These are phyloP conservation scores for Trapa bicornis DNA, from an alignment of 345 rosid species.

Conservation along the genomic window DNA sequence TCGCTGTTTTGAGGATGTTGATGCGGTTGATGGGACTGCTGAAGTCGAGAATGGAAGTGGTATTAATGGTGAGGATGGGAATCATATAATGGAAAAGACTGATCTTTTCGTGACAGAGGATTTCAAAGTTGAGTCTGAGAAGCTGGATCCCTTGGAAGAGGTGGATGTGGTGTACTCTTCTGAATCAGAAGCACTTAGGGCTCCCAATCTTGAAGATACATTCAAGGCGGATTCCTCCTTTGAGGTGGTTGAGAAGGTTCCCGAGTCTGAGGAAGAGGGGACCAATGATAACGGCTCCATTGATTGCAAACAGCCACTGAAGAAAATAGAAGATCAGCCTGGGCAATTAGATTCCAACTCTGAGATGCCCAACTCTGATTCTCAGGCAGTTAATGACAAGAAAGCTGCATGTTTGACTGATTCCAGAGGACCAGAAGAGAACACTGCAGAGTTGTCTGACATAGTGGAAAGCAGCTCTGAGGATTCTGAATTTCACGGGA, in stretches of 20 bases:
- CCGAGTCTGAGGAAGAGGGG: neutral
- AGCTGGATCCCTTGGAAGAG: neutral
- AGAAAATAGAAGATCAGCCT: neutral
- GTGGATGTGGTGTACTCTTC: neutral
- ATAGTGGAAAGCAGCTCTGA: neutral
- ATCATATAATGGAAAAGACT: neutral
- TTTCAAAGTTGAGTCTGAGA: neutral
- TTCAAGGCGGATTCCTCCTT: neutral
- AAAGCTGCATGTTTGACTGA: neutral
- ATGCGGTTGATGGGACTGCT: slow-evolving; percentile 1
- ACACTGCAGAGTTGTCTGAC: neutral
- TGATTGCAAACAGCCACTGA: neutral
- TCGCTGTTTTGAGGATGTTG: slow-evolving; percentile 7
- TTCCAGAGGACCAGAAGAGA: neutral
- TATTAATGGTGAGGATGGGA: slow-evolving; percentile 6
- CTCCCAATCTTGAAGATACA: neutral
- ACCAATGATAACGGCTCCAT: neutral
- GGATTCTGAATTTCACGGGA: neutral
- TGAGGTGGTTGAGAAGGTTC: neutral
- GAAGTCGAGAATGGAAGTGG: slow-evolving; percentile 3
- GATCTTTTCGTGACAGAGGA: neutral
- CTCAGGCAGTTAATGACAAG: neutral
- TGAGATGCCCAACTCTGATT: neutral
- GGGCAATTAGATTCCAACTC: neutral
- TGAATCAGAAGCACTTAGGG: neutral